Conservation (phyloP, 1,284 basidiomycete genomes). For the Sporisorium graminicola region DNA sequence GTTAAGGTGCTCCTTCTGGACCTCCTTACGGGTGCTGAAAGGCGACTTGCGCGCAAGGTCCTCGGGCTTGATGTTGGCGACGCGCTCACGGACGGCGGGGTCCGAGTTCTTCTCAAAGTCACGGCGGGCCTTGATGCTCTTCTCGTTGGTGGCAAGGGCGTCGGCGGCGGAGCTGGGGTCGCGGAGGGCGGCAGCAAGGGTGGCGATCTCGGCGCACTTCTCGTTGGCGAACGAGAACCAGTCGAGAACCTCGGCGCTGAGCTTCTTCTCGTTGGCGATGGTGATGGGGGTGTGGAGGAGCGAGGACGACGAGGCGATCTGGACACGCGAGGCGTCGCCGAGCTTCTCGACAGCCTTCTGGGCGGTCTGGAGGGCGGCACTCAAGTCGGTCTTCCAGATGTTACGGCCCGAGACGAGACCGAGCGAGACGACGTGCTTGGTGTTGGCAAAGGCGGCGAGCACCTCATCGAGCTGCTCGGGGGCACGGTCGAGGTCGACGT, state of each 20-base stretch:
- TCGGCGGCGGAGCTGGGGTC: constrained; percentile 57
- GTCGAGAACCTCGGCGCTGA: constrained; percentile 89
- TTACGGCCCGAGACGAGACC: constrained; percentile 98
- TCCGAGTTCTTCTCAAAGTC: constrained; percentile 96
- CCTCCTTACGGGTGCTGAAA: constrained; percentile 87
- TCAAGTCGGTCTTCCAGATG: constrained; percentile 99
- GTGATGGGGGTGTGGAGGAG: constrained; percentile 98
- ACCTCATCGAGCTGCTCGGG: constrained; percentile 89
- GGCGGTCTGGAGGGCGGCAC: constrained; percentile 82
- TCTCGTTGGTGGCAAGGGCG: constrained; percentile 76
- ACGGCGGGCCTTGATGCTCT: constrained; percentile 93
- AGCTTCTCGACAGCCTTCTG: constrained; percentile 77
- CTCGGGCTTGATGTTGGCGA: constrained; percentile 88
- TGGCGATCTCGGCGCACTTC: constrained; percentile 92
- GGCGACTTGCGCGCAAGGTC: constrained; percentile 90
- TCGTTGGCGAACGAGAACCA: constrained; percentile 99
- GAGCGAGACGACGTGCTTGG: constrained; percentile 84
- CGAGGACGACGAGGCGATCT: constrained; percentile 95
- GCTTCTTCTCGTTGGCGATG: constrained; percentile 90
- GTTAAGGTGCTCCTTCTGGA: constrained; percentile 88
- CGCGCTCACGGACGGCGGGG: constrained; percentile 93
- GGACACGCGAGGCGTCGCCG: constrained; percentile 76
- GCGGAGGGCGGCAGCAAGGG: constrained; percentile 76
- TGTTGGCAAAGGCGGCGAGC: constrained; percentile 77
- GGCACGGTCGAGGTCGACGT: constrained; percentile 92